These are phyloP conservation scores for Pythium dissotocum DNA, from an alignment of 352 stramenopile genomes.

Conservation along the genomic window DNA sequence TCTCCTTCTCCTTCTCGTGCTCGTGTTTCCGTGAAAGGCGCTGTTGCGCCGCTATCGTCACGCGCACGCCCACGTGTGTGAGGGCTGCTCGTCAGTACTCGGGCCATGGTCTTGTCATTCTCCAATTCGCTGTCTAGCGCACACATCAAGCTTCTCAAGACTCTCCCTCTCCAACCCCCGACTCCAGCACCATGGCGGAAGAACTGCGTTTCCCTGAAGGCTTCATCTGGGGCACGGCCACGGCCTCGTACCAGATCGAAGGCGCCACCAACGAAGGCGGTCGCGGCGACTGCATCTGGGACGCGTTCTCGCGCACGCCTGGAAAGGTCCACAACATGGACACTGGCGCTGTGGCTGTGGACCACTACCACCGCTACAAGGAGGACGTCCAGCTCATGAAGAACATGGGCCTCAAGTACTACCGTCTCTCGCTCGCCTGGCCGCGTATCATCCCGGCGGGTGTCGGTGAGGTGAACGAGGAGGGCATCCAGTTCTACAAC, in stretches of 20 bases:
- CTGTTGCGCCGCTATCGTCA: not conserved
- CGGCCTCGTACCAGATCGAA: slow-evolving; percentile 93
- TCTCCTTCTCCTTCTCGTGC: not conserved
- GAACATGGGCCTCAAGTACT: slow-evolving; percentile 84
- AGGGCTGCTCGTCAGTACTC: no score
- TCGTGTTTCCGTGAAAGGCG: not conserved
- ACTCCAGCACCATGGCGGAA: slow-evolving; percentile 16
- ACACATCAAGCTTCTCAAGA: slow-evolving; percentile 9
- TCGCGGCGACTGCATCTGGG: slow-evolving; percentile 89
- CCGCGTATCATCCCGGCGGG: slow-evolving; percentile 71
- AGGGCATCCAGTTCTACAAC: slow-evolving; percentile 91
- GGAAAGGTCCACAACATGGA: slow-evolving; percentile 59
- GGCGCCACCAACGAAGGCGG: slow-evolving; percentile 84
- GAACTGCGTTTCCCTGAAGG: slow-evolving; percentile 47
- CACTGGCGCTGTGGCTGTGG: slow-evolving; percentile 85
- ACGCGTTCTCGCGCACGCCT: slow-evolving; percentile 76
- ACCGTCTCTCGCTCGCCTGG: slow-evolving; percentile 94
- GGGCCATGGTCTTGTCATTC: slow-evolving; percentile 13
- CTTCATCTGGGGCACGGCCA: slow-evolving; percentile 89
- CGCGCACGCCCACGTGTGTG: not conserved
- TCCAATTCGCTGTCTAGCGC: slow-evolving; percentile 22
- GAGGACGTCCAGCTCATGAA: slow-evolving; percentile 92
- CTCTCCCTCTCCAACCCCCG: not conserved
- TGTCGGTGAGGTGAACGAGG: slow-evolving; percentile 62
- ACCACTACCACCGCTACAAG: slow-evolving; percentile 91